These are phyloP conservation scores for Senna tora DNA, from an alignment of 306 rosid genomes.

Conservation along the genomic window DNA sequence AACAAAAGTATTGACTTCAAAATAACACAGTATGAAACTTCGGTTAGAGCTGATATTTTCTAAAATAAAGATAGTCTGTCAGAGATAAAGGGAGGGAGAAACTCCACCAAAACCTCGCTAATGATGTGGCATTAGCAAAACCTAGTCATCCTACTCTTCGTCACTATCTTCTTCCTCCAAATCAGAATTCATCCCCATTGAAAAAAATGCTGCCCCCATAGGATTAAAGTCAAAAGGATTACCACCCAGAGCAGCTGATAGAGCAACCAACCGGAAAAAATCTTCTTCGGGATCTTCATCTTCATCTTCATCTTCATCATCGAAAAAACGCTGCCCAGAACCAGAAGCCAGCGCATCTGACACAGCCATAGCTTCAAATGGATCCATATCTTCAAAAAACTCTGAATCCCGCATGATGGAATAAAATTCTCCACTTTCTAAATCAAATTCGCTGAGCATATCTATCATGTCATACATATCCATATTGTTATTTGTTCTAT, in stretches of 20 bases:
- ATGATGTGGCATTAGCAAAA: constrained; percentile 6
- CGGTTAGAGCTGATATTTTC: constrained; percentile 12
- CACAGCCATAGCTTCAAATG: constrained; percentile 39
- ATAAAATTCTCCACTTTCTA: constrained; percentile 39
- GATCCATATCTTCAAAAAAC: constrained; percentile 38
- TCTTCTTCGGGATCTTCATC: background rate
- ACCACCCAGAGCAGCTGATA: constrained; percentile 38
- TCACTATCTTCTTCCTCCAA: constrained; percentile 35
- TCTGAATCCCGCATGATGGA: constrained; percentile 39
- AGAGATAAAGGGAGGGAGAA: background rate
- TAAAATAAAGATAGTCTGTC: constrained; percentile 20
- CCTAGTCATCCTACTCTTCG: constrained; percentile 31
- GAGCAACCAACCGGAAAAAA: constrained; percentile 35
- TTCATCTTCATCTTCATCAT: constrained; percentile 44
- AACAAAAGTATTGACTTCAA: background rate
- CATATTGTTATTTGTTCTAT: constrained; percentile 29
- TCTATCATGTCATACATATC: constrained; percentile 44
- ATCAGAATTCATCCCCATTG: constrained; percentile 48
- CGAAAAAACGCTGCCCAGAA: constrained; percentile 34
- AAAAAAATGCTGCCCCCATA: constrained; percentile 42
- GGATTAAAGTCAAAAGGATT: constrained; percentile 31
- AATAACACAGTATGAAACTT: constrained; percentile 6
- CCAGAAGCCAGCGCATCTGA: constrained; percentile 40
- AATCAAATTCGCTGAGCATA: constrained; percentile 44
- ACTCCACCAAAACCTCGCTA: constrained; percentile 25